Conservation (phyloP, 1,284 basidiomycete species). For the Puccinia coronata region DNA sequence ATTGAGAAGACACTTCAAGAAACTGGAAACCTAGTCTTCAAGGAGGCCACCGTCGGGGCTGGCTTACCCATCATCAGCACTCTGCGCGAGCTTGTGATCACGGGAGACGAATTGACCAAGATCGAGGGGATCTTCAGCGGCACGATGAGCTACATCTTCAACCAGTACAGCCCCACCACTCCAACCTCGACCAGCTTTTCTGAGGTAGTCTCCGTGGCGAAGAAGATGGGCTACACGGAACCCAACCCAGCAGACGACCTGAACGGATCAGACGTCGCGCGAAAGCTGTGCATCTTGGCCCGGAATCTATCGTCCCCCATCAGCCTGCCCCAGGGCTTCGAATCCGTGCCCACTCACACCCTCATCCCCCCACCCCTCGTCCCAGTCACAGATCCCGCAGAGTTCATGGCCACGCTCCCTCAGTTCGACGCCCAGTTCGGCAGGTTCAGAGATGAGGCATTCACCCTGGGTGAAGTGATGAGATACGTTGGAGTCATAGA, state of each 20-base stretch:
- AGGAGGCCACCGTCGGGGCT: conserved; percentile 93
- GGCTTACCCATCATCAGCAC: conserved; percentile 90
- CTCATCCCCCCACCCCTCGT: conserved; percentile 78
- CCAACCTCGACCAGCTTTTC: conserved; percentile 29
- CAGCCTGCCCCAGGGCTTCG: conserved; percentile 69
- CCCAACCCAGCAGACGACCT: conserved; percentile 96
- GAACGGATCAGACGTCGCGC: conserved; percentile 92
- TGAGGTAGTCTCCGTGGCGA: conserved; percentile 72
- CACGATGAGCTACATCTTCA: conserved; percentile 98
- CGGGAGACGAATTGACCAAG: conserved; percentile 76
- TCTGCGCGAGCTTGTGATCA: conserved; percentile 83
- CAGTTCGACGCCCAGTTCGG: conserved; percentile 83
- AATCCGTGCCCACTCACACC: conserved; percentile 77
- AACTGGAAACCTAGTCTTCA: conserved; percentile 72
- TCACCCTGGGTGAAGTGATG: conserved; percentile 75
- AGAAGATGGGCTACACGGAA: conserved; percentile 94
- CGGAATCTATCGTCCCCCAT: conserved; percentile 65
- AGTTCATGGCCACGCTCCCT: conserved; percentile 77
- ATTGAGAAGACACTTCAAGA: conserved; percentile 63
- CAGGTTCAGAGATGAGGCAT: conserved; percentile 73
- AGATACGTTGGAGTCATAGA: conserved; percentile 95
- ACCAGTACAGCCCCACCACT: conserved; percentile 68
- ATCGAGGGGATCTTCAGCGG: conserved; percentile 80
- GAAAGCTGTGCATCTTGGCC: conserved; percentile 92
- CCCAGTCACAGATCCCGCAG: conserved; percentile 67